Conservation (phyloP, 2,329 filamentous ascomycete genomes). For the Paecilomyces dactylethromorphus region DNA sequence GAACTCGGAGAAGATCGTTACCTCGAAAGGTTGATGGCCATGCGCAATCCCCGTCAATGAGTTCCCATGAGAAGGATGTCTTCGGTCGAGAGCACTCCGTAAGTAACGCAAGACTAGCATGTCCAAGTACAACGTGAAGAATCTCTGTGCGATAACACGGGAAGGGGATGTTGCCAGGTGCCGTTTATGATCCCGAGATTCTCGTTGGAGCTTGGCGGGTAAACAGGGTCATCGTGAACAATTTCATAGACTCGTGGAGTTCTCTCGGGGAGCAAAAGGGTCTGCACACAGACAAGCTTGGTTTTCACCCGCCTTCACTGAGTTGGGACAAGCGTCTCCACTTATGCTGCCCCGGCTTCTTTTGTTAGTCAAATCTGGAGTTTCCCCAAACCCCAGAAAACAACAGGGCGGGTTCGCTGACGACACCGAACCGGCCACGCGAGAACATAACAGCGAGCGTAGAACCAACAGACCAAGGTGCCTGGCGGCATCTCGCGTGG, state of each 20-base stretch:
- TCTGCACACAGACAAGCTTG: not conserved
- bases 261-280: not conserved
- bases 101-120: not conserved
- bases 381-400: not conserved
- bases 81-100: not conserved
- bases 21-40: not conserved
- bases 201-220: not conserved
- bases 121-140: not conserved
- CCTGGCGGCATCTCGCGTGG: not conserved
- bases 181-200: not conserved
- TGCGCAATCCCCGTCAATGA: not conserved
- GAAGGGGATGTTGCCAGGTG: not conserved
- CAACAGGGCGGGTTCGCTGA: not conserved
- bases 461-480: not conserved
- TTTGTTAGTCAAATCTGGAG: not conserved
- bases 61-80: not conserved
- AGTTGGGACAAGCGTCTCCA: not conserved
- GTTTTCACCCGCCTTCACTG: not conserved
- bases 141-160: not conserved
- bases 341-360: not conserved
- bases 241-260: not conserved
- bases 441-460: not conserved
- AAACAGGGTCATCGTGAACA: no score
- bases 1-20: not conserved
- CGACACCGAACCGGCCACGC: no score